A percentile compares a stretch with the other conserved stretches of the same genome.
These are phyloP conservation scores for Lathyrus aphaca DNA, from an alignment of 306 rosid genomes.

Conservation along the genomic window DNA sequence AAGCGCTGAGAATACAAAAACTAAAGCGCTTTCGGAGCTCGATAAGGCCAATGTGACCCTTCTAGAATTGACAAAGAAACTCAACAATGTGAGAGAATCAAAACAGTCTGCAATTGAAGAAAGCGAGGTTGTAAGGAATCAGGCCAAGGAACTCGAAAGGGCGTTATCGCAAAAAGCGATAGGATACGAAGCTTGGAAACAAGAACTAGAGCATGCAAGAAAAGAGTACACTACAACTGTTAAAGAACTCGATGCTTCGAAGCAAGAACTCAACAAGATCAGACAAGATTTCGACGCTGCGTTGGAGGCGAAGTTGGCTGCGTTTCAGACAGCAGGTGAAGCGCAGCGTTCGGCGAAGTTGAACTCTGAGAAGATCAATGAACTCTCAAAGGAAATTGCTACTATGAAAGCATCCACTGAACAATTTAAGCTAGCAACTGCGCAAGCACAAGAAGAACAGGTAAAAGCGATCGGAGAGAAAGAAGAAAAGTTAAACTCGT, in stretches of 20 bases:
- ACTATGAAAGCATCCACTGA: slow-evolving; percentile 60
- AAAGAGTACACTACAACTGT: slow-evolving; percentile 61
- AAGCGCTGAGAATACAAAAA: slow-evolving; percentile 51
- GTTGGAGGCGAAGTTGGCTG: slow-evolving; percentile 75
- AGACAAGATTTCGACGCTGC: slow-evolving; percentile 89
- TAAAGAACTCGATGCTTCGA: slow-evolving; percentile 74
- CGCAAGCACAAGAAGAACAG: slow-evolving; percentile 55
- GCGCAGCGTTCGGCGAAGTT: slow-evolving; percentile 72
- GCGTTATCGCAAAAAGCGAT: slow-evolving; percentile 54
- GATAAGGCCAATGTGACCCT: slow-evolving; percentile 68
- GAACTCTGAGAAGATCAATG: slow-evolving; percentile 56
- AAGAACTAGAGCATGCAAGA: slow-evolving; percentile 58
- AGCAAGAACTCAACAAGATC: slow-evolving; percentile 80
- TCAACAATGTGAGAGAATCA: slow-evolving; percentile 58
- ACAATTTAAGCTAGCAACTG: slow-evolving; percentile 54
- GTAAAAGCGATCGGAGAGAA: slow-evolving; percentile 48
- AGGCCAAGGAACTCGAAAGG: slow-evolving; percentile 64
- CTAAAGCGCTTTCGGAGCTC: slow-evolving; percentile 65
- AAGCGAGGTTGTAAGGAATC: slow-evolving; percentile 62
- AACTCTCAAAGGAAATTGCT: slow-evolving; percentile 67
- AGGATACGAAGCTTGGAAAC: slow-evolving; percentile 43
- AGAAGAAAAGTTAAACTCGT: slow-evolving; percentile 42
- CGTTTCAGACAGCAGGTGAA: slow-evolving; percentile 92
- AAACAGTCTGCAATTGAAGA: slow-evolving; percentile 70
- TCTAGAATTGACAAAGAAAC: slow-evolving; percentile 61